These are phyloP conservation scores for Mycosphaerella arachidis DNA, from an alignment of 2,329 filamentous ascomycete species.

Conservation along the genomic window DNA sequence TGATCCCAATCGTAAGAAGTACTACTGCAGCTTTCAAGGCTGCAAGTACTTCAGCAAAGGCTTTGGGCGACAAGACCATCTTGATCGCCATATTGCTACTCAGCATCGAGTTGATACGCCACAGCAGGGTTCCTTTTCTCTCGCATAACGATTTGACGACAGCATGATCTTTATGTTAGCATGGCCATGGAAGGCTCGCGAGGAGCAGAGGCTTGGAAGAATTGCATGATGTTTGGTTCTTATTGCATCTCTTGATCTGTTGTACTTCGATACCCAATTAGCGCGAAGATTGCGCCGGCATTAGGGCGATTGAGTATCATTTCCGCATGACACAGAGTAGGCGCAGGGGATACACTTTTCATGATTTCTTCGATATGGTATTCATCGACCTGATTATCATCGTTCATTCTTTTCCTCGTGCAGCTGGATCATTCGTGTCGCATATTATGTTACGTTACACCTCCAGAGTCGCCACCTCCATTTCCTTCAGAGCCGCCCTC, in stretches of 20 bases:
- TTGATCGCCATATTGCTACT: slow-evolving; percentile 18
- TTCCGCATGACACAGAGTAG: neutral
- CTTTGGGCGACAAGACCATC: slow-evolving; percentile 21
- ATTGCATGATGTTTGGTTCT: neutral
- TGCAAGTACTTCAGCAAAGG: slow-evolving; percentile 22
- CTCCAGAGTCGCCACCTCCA: too few species aligned
- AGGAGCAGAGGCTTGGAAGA: neutral
- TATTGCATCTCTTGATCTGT: neutral
- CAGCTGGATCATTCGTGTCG: too few species aligned
- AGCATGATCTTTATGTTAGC: neutral
- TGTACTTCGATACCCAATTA: neutral
- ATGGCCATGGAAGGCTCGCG: neutral
- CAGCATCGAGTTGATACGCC: slow-evolving; percentile 19
- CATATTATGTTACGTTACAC: too few species aligned
- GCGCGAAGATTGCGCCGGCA: neutral
- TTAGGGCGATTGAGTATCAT: neutral
- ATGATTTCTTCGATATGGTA: too few species aligned
- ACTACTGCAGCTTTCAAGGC: slow-evolving; percentile 12
- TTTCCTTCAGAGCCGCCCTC: too few species aligned
- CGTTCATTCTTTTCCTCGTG: too few species aligned
- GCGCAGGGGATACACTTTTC: neutral
- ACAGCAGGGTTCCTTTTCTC: neutral
- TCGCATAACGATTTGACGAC: neutral
- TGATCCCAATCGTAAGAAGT: slow-evolving; percentile 19
- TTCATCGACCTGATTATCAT: too few species aligned